Evolutionary conservation across 2,329 filamentous ascomycete species (phyloP).

Genomic region (Alternaria incomplexa): DNA sequence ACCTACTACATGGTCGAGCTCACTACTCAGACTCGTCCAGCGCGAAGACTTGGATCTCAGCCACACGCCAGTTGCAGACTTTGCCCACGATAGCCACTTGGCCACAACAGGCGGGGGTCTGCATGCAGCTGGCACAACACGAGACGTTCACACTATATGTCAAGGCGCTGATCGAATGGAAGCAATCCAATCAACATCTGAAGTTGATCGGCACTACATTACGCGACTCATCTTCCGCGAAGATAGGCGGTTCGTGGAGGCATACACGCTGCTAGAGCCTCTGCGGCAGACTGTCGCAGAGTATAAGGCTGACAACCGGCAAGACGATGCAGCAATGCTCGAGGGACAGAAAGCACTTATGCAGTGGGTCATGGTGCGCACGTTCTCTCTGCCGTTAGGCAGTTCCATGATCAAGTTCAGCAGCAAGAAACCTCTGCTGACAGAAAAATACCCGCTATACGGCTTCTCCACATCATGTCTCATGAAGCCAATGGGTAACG

Average conservation of each 20-base stretch:
- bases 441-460: conserved; percentile 86
- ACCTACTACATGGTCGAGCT: conserved; percentile 74
- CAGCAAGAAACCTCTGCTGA: conserved; percentile 84
- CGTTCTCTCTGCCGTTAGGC: conserved; percentile 85
- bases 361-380: conserved; percentile 83
- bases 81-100: conserved; percentile 33
- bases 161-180: conserved; percentile 67
- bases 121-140: conserved; percentile 24
- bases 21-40: conserved; percentile 76
- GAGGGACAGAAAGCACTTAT: conserved; percentile 93
- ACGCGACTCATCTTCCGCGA: conserved; percentile 89
- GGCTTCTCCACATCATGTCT: conserved; percentile 92
- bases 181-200: conserved; percentile 77
- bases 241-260: conserved; percentile 87
- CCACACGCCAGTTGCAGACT: conserved; percentile 23
- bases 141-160: conserved; percentile 82
- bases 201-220: conserved; percentile 79
- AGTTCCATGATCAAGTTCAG: conserved; percentile 88
- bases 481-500: conserved; percentile 90
- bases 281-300: conserved; percentile 80
- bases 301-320: conserved; percentile 74
- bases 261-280: conserved; percentile 82
- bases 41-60: conserved; percentile 74
- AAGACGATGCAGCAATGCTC: conserved; percentile 84
- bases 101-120: conserved; percentile 16